Evolutionary conservation across 441 rosid species (phyloP).

Genomic region (California macrophylla): DNA sequence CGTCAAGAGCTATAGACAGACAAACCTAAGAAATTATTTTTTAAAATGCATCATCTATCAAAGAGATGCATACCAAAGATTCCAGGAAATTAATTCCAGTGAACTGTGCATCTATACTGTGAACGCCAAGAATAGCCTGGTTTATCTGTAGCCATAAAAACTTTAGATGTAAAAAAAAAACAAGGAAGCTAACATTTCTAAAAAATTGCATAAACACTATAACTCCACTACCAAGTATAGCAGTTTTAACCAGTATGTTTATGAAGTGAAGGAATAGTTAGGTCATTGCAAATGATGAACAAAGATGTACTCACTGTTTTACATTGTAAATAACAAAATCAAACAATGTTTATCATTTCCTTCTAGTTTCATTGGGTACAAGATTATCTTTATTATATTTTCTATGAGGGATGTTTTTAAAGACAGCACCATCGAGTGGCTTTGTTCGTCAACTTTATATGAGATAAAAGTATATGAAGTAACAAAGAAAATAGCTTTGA

Average conservation of each 20-base stretch:
- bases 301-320: not conserved
- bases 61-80: slow-evolving; percentile 51
- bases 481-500: too few relatives aligned
- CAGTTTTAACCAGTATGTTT: not conserved
- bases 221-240: not conserved
- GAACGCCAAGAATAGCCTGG: slow-evolving; percentile 69
- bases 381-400: too few relatives aligned
- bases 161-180: slow-evolving; percentile 16
- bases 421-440: too few relatives aligned
- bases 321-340: not conserved
- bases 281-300: not conserved
- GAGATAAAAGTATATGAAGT: too few relatives aligned
- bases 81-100: slow-evolving; percentile 76
- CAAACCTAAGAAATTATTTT: not conserved
- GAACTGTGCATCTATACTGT: slow-evolving; percentile 71
- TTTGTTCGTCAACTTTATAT: too few relatives aligned
- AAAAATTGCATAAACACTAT: not conserved
- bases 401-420: too few relatives aligned
- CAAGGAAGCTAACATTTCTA: slow-evolving; percentile 6
- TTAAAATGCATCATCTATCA: not conserved
- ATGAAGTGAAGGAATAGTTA: not conserved
- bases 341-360: not conserved
- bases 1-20: slow-evolving; percentile 17
- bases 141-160: slow-evolving; percentile 48
- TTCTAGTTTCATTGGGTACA: too few relatives aligned